Conservation (phyloP, 768 basidiomycete genomes). For the Hygrophorus russula region DNA sequence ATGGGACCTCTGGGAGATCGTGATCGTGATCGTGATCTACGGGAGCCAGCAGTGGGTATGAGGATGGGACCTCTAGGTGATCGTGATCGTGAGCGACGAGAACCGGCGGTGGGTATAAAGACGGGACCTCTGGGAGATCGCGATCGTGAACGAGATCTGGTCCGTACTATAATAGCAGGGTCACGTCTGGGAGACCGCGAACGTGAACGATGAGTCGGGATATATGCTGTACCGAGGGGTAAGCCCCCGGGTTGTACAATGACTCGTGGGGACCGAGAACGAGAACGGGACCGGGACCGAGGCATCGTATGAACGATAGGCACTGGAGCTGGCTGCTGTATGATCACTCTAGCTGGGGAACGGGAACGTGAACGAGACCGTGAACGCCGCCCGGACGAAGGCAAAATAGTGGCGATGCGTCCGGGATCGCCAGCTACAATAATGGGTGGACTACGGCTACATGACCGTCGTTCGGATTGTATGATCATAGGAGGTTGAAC, state of each 20-base stretch:
- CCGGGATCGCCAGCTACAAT: no score
- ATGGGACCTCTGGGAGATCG: not conserved
- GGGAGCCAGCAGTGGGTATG: not conserved
- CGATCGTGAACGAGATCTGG: not conserved
- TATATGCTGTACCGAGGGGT: not conserved
- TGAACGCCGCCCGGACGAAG: no score
- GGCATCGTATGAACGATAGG: slow-evolving; percentile 4
- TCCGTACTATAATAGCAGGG: not conserved
- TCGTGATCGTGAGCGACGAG: not conserved
- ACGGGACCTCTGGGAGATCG: not conserved
- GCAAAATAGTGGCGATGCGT: no score
- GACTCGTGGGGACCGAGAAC: not conserved
- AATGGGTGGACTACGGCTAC: no score
- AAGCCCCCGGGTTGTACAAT: not conserved
- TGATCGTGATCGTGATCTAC: slow-evolving; percentile 2
- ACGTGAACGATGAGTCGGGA: not conserved
- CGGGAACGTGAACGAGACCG: no score
- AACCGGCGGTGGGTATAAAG: no score
- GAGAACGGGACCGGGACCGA: not conserved
- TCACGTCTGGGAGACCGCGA: slow-evolving; percentile 2
- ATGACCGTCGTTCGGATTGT: no score
- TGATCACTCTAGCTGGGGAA: not conserved
- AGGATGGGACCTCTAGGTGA: not conserved
- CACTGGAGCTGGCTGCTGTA: not conserved
- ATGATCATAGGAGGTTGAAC: no score